phyloP scores from a whole-genome alignment of 768 basidiomycete genomes.

The Tylopilus balloui region DNA sequence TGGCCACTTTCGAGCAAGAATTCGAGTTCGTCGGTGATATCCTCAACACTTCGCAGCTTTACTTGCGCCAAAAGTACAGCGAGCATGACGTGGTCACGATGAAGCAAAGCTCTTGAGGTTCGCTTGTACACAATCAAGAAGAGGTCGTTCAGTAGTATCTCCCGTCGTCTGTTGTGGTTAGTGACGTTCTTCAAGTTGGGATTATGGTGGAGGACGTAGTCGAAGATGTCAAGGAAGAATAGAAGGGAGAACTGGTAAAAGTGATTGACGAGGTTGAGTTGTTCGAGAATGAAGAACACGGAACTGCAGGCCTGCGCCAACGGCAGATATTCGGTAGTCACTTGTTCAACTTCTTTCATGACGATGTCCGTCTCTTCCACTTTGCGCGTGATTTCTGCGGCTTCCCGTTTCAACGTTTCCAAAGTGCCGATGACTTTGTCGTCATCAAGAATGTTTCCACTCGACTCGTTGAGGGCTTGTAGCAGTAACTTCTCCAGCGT shows the following conservation, averaged over 20 bases:
- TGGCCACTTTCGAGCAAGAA: constrained; percentile 90
- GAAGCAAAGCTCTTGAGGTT: constrained; percentile 84
- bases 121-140: constrained; percentile 86
- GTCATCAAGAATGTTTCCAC: constrained; percentile 96
- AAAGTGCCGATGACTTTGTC: constrained; percentile 97
- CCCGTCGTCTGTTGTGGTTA: constrained; percentile 68
- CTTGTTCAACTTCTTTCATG: constrained; percentile 95
- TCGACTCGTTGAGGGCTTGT: constrained; percentile 93
- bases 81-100: constrained; percentile 87
- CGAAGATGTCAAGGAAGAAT: constrained; percentile 99
- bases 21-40: constrained; percentile 81
- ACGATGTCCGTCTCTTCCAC: constrained; percentile 95
- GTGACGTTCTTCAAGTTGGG: constrained; percentile 79
- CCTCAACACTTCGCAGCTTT: constrained; percentile 74
- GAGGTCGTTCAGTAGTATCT: constrained; percentile 80
- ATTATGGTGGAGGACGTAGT: constrained; percentile 88
- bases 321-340: constrained; percentile 91
- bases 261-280: constrained; percentile 89
- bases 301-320: constrained; percentile 95
- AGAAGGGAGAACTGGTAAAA: constrained; percentile 98
- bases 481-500: constrained; percentile 90
- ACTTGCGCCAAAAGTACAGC: constrained; percentile 88
- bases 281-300: constrained; percentile 95
- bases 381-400: constrained; percentile 91
- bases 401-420: constrained; percentile 93